These are phyloP conservation scores for Apiotrichum gracile DNA, from an alignment of 1,284 basidiomycete genomes.

Conservation along the genomic window DNA sequence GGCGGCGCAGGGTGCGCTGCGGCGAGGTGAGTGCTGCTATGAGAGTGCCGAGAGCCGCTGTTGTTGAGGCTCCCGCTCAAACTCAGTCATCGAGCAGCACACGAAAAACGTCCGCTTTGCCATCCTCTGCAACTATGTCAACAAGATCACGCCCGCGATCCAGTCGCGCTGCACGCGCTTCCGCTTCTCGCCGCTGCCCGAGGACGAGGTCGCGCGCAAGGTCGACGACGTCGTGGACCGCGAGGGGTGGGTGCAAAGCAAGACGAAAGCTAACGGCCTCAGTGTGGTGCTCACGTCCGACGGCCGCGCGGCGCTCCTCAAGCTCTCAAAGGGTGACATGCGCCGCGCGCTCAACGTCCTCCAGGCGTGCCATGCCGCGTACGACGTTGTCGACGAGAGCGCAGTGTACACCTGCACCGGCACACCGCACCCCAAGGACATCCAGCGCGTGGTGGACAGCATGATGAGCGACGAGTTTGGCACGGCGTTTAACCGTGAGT, in stretches of 20 bases:
- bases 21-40: constrained; percentile 60
- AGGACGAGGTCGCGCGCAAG: constrained; percentile 75
- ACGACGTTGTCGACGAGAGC: constrained; percentile 77
- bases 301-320: constrained; percentile 82
- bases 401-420: constrained; percentile 97
- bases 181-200: constrained; percentile 90
- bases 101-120: constrained; percentile 98
- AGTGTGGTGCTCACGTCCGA: constrained; percentile 83
- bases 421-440: constrained; percentile 88
- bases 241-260: constrained; percentile 62
- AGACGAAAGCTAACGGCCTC: not conserved
- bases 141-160: constrained; percentile 97
- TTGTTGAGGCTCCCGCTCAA: too few species aligned
- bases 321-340: constrained; percentile 95
- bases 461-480: constrained; percentile 98
- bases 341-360: constrained; percentile 90
- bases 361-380: constrained; percentile 97
- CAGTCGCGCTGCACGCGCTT: constrained; percentile 98
- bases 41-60: not conserved
- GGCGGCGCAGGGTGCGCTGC: constrained; percentile 89
- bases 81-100: constrained; percentile 88
- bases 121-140: constrained; percentile 99
- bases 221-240: constrained; percentile 72
- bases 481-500: constrained; percentile 62
- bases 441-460: constrained; percentile 84